Conservation (phyloP, 306 rosid species). For the Lupinus albus region DNA sequence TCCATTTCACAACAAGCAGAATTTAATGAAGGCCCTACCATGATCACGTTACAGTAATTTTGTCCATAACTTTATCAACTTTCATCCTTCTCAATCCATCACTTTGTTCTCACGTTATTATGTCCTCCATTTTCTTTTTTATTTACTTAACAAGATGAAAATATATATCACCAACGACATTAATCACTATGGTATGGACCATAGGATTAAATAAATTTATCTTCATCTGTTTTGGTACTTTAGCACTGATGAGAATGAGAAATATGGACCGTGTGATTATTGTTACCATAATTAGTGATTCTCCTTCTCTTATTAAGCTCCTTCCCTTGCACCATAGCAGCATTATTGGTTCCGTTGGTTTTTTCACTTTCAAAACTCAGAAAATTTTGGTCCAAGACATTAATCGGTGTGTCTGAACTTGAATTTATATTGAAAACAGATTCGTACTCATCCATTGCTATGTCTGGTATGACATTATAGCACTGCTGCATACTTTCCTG, state of each 20-base stretch:
- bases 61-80: conserved; percentile 37
- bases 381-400: conserved; percentile 80
- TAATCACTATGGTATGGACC: conserved; percentile 39
- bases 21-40: conserved; percentile 41
- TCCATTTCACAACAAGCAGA: conserved; percentile 41
- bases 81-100: conserved; percentile 29
- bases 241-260: conserved; percentile 49
- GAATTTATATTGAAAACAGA: conserved; percentile 50
- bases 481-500: conserved; percentile 66
- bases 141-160: conserved; percentile 1
- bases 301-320: conserved; percentile 60
- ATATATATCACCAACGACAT: conserved; percentile 14
- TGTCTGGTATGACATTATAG: conserved; percentile 58
- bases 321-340: conserved; percentile 46
- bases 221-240: conserved; percentile 36
- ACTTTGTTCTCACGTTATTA: conserved; percentile 15
- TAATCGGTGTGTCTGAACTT: conserved; percentile 68
- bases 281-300: conserved; percentile 43
- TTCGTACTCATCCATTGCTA: conserved; percentile 59
- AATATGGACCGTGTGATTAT: conserved; percentile 53
- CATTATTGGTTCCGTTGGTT: conserved; percentile 38
- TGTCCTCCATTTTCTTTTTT: too few species aligned
- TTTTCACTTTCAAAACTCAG: conserved; percentile 75
- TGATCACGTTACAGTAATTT: conserved; percentile 49
- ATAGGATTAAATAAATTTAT: conserved; percentile 34